A percentile compares a stretch with the other conserved stretches of the same genome.
Conservation (phyloP, 2,329 filamentous ascomycete genomes). For the Epichloe uncinata region DNA sequence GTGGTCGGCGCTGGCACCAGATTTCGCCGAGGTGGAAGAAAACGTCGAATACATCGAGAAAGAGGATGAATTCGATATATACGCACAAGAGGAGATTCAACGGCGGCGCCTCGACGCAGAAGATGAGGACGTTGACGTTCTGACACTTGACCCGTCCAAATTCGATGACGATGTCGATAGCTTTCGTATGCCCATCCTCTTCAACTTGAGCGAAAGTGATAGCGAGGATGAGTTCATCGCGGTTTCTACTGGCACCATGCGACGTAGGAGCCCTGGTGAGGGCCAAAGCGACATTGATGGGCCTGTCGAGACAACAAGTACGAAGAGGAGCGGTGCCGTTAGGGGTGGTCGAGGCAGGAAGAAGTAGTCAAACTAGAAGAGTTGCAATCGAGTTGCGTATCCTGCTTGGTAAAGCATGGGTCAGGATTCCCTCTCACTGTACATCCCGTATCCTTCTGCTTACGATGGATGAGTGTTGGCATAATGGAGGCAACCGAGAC, state of each 20-base stretch:
- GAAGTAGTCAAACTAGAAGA: conserved; percentile 13
- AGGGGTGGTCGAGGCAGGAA: conserved; percentile 30
- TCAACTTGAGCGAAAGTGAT: conserved; percentile 86
- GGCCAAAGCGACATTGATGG: conserved; percentile 48
- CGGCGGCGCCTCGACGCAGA: conserved; percentile 81
- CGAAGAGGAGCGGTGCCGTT: conserved; percentile 25
- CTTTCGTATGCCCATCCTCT: conserved; percentile 90
- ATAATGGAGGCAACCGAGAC: not conserved
- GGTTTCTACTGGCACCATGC: conserved; percentile 66
- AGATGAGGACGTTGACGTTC: conserved; percentile 84
- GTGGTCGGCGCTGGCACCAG: conserved; percentile 92
- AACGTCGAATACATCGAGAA: conserved; percentile 93
- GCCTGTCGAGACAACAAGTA: conserved; percentile 27
- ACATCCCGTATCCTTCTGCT: not conserved
- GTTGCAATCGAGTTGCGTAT: not conserved
- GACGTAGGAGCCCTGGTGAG: conserved; percentile 69
- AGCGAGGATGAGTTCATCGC: conserved; percentile 78
- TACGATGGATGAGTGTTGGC: not conserved
- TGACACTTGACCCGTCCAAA: conserved; percentile 59
- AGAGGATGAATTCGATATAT: conserved; percentile 97
- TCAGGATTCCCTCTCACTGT: not conserved
- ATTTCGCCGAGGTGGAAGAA: conserved; percentile 95
- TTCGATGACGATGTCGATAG: conserved; percentile 44
- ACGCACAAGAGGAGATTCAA: conserved; percentile 86
- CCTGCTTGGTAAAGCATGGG: not conserved